phyloP scores from a whole-genome alignment of 78 protist species.

The Polysphondylium violaceum region DNA sequence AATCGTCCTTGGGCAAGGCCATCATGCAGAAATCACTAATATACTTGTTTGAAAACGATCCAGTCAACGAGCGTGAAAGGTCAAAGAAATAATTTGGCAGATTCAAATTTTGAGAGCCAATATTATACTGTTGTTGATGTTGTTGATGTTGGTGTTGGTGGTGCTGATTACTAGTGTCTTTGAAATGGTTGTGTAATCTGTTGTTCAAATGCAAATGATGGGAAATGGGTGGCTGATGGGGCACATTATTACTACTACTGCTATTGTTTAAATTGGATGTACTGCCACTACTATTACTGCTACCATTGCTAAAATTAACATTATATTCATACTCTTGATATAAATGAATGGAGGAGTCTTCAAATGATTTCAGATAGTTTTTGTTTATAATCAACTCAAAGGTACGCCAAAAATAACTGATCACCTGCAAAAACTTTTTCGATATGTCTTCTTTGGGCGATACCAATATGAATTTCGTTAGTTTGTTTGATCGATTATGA shows the following conservation, averaged over 20 bases:
- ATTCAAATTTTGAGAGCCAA: conserved; percentile 32
- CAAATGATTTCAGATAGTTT: conserved; percentile 15
- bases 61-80: conserved; percentile 50
- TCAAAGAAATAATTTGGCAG: conserved; percentile 37
- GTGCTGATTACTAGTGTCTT: neutral
- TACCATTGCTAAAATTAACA: neutral
- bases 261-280: too few relatives aligned
- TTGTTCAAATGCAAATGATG: neutral
- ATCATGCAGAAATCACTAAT: conserved; percentile 32
- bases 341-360: too few relatives aligned
- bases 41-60: conserved; percentile 34
- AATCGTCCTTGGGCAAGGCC: conserved; percentile 58
- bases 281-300: too few relatives aligned
- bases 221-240: neutral
- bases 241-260: neutral
- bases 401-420: conserved; percentile 71
- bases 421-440: conserved; percentile 42
- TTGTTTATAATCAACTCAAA: conserved; percentile 59
- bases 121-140: neutral
- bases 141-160: conserved; percentile 8
- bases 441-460: conserved; percentile 33
- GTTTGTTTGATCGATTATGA: neutral
- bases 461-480: conserved; percentile 10
- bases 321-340: conserved; percentile 6
- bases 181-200: neutral